Evolutionary conservation across 345 rosid genomes (phyloP), one percentile per base, ranked within the genome.

Genomic region (Turnera subulata): DNA sequence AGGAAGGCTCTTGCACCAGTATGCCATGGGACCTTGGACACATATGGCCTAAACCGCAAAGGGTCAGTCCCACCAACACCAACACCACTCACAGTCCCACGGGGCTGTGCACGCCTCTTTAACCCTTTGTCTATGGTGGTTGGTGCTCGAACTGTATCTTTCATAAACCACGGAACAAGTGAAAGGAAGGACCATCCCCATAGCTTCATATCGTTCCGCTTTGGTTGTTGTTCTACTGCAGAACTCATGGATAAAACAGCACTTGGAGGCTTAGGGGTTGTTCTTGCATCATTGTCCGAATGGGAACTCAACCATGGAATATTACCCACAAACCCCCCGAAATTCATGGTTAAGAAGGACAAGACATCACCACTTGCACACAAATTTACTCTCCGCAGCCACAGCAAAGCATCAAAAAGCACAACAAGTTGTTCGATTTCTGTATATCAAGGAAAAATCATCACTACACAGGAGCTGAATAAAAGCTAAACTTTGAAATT

Each of bases 1-100:
- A 93, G 89, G 67, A 83, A 71, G 23, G 89, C 97, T 60, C 99
- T 83, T 4, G 85, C 63, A 32, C 98, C 97, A 1, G 89, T 82
- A 69, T 93, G 99, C 99, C 99, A 93, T 0, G 99, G 99, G 61
- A 89, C 89, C 78, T 93, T 93, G 0, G 86, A 86, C 39, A 89
- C 94, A 64, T 89, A 92, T 0, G 99, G 97, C 73, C 91, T 83
- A 70, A 92, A 93, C 35, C 91, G 86, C 64, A 84, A 46, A 7
- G 72, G 66, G 63, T 64, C 67, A 17, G 50, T 59, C 46, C 52
- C 64, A 48, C 33, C 20, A 18, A 59, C 67, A 6, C 55, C 50
- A 54, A 48, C 53, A 50, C 75, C 70, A 15, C 16, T 9, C 13
- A 62, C 51, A 6, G 55, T 23, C 29, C 64, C 59, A 15, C 61